A percentile compares a stretch with the other conserved stretches of the same genome.
Conservation (phyloP, 2,329 filamentous ascomycete species). For the Shiraia bambusicola region DNA sequence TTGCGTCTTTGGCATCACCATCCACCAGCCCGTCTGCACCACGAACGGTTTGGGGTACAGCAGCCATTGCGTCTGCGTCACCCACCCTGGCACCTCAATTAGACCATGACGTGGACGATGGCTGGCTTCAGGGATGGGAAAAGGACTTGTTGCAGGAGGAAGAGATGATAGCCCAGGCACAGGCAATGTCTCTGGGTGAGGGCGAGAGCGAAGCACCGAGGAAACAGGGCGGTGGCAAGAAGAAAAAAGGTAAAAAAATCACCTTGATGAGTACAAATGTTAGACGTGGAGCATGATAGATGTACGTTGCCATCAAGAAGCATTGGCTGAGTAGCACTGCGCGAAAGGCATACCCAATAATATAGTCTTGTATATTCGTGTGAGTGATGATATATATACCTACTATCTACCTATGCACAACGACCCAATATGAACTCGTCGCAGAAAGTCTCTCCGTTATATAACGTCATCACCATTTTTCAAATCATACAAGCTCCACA, state of each 20-base stretch:
- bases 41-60: slow-evolving; percentile 92
- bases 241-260: slow-evolving; percentile 69
- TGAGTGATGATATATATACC: background rate
- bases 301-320: slow-evolving; percentile 11
- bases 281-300: slow-evolving; percentile 53
- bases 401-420: background rate
- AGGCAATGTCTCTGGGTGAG: slow-evolving; percentile 41
- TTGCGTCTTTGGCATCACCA: slow-evolving; percentile 70
- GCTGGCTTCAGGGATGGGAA: slow-evolving; percentile 85
- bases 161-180: slow-evolving; percentile 53
- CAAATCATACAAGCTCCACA: slow-evolving; percentile 37
- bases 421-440: background rate
- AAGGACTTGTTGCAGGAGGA: slow-evolving; percentile 68
- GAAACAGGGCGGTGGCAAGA: slow-evolving; percentile 51
- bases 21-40: slow-evolving; percentile 76
- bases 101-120: slow-evolving; percentile 62
- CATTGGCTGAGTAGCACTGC: slow-evolving; percentile 27
- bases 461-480: background rate
- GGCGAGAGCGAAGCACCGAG: slow-evolving; percentile 30
- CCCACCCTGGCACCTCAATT: slow-evolving; percentile 54
- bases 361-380: background rate
- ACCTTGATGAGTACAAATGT: slow-evolving; percentile 68
- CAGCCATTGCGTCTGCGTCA: slow-evolving; percentile 60
- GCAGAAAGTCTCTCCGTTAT: no score
- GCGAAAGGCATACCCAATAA: slow-evolving; percentile 26